A percentile compares a stretch with the other conserved stretches of the same genome.
phyloP scores from a whole-genome alignment of 805 yeast genomes.

The Ogataea sp. region DNA sequence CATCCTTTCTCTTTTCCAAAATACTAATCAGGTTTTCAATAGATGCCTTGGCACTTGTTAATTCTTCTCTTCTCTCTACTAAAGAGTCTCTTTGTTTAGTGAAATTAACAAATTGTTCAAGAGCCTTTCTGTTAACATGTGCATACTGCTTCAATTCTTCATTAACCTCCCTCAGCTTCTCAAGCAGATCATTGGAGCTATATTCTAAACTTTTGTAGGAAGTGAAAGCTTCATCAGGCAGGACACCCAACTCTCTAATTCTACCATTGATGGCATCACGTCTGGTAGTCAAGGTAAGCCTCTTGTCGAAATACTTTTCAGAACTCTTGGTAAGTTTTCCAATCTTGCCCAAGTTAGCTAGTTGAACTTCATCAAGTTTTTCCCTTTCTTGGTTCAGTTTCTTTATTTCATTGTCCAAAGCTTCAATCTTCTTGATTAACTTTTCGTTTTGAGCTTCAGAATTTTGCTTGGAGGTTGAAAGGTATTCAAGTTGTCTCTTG shows the following conservation, averaged over 20 bases:
- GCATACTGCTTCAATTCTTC: conserved; percentile 52
- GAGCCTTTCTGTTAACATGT: conserved; percentile 83
- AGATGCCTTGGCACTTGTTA: conserved; percentile 61
- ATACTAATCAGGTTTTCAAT: conserved; percentile 64
- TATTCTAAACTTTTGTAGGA: conserved; percentile 28
- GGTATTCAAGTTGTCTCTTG: conserved; percentile 6
- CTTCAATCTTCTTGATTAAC: conserved; percentile 21
- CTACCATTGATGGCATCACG: conserved; percentile 66
- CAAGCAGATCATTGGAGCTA: conserved; percentile 45
- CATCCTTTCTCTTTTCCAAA: conserved; percentile 70
- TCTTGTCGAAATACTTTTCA: conserved; percentile 58
- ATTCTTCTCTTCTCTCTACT: conserved; percentile 54
- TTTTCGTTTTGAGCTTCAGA: conserved; percentile 22
- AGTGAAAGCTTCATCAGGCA: conserved; percentile 78
- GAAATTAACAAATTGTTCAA: conserved; percentile 73
- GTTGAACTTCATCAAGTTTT: conserved; percentile 51
- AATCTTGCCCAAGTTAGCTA: conserved; percentile 41
- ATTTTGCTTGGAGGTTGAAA: conserved; percentile 1
- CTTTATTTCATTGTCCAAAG: conserved; percentile 22
- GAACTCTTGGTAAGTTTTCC: conserved; percentile 55
- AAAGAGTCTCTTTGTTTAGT: conserved; percentile 65
- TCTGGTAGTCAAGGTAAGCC: conserved; percentile 48
- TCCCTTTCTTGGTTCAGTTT: conserved; percentile 32
- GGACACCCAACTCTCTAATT: conserved; percentile 77
- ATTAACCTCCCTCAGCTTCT: conserved; percentile 44